Percentiles rank a stretch among this genome's conserved stretches.
These are phyloP conservation scores for Ustilago sp. DNA, from an alignment of 1,284 basidiomycete species.

Conservation along the genomic window DNA sequence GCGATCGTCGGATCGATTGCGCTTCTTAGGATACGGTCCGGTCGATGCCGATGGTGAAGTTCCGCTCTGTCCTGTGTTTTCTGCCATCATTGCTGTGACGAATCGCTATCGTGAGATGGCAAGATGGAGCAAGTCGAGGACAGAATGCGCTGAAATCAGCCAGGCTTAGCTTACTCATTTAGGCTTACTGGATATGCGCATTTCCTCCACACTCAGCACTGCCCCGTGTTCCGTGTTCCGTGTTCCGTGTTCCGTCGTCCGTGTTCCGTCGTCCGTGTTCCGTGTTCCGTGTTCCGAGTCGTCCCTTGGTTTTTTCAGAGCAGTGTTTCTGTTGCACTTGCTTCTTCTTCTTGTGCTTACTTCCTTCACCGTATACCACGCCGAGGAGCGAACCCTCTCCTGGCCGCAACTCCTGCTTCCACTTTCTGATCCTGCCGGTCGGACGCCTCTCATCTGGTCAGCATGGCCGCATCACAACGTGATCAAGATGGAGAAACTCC, in stretches of 20 bases:
- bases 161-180: neutral
- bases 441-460: neutral
- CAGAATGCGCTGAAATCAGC: no score
- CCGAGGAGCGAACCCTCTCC: neutral
- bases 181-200: neutral
- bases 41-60: slow-evolving; percentile 20
- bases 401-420: neutral
- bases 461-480: slow-evolving; percentile 11
- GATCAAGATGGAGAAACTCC: slow-evolving; percentile 5
- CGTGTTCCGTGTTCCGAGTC: neutral
- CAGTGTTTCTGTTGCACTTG: neutral
- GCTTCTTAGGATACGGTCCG: slow-evolving; percentile 26
- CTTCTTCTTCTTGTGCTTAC: neutral
- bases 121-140: neutral
- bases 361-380: neutral
- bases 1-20: slow-evolving; percentile 23
- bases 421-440: neutral
- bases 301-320: no score
- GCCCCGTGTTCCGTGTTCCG: neutral
- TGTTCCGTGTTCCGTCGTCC: neutral
- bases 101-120: neutral
- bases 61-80: slow-evolving; percentile 3
- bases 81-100: slow-evolving; percentile 8
- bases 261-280: neutral
- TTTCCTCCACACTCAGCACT: neutral